phyloP scores from a whole-genome alignment of 805 yeast species.

The Sporopachydermia lactativora region DNA sequence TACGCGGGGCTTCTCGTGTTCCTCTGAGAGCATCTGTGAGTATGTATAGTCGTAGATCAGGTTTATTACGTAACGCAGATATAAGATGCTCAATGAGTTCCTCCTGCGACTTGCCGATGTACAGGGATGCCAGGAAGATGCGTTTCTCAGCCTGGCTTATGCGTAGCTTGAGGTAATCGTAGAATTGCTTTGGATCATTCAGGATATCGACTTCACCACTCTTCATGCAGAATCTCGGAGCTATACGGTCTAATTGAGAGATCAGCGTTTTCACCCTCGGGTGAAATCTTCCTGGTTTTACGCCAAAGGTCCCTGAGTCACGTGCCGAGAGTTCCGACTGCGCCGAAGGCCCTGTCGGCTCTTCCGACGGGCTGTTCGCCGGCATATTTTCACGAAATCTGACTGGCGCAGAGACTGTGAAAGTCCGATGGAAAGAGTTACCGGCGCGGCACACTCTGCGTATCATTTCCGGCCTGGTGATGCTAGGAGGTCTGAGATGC shows the following conservation, averaged over 20 bases:
- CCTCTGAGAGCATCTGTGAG: constrained; percentile 84
- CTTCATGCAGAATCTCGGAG: constrained; percentile 52
- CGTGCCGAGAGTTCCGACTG: too few relatives aligned
- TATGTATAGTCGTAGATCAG: constrained; percentile 52
- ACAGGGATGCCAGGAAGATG: constrained; percentile 72
- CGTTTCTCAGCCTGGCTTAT: constrained; percentile 48
- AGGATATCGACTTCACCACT: constrained; percentile 47
- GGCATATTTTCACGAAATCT: too few relatives aligned
- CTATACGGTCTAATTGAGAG: constrained; percentile 43
- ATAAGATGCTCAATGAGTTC: constrained; percentile 50
- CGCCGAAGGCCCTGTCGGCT: too few relatives aligned
- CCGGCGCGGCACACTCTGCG: too few relatives aligned
- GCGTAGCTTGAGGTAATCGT: constrained; percentile 34
- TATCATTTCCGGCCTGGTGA: too few relatives aligned
- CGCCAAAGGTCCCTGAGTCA: too few relatives aligned
- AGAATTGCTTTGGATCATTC: constrained; percentile 59
- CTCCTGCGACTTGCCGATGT: constrained; percentile 69
- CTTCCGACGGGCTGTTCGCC: too few relatives aligned
- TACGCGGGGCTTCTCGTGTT: constrained; percentile 78
- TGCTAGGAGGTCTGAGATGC: too few relatives aligned
- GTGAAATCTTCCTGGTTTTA: constrained; percentile 27
- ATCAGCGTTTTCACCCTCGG: constrained; percentile 29
- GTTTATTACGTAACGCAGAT: constrained; percentile 43
- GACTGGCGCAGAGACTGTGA: too few relatives aligned
- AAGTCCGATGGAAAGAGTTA: too few relatives aligned